phyloP scores from a whole-genome alignment of 106 monocot species.

The Platanthera guangdongensis region DNA sequence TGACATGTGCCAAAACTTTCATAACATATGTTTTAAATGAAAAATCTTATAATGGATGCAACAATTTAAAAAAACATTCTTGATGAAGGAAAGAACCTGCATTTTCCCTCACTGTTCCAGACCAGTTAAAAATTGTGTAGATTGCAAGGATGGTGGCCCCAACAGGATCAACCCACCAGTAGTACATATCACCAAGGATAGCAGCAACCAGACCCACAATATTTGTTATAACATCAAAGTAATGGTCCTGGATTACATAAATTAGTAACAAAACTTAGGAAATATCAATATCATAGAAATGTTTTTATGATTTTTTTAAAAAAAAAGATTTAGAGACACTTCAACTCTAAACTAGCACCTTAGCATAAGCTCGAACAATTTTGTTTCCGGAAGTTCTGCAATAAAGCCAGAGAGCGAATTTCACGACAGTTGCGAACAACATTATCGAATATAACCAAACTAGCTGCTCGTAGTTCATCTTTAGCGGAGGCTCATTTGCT shows the following conservation, averaged over 20 bases:
- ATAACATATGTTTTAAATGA: not conserved
- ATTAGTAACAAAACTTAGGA: not conserved
- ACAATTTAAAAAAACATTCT: too few relatives aligned
- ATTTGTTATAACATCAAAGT: conserved; percentile 94
- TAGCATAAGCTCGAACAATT: conserved; percentile 86
- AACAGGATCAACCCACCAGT: conserved; percentile 92
- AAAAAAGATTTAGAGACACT: not conserved
- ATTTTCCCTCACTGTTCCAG: conserved; percentile 83
- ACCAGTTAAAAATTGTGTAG: conserved; percentile 87
- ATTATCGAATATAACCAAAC: conserved; percentile 78
- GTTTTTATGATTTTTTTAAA: not conserved
- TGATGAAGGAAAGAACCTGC: conserved; percentile 31
- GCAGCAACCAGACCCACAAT: conserved; percentile 80
- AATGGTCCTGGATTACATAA: conserved; percentile 61
- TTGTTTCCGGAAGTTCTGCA: conserved; percentile 71
- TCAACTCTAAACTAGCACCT: conserved; percentile 31
- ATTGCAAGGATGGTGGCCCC: conserved; percentile 85
- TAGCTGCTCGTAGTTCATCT: conserved; percentile 44
- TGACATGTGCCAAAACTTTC: not conserved
- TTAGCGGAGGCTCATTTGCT: conserved; percentile 33
- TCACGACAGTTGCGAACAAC: conserved; percentile 71
- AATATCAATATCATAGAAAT: not conserved
- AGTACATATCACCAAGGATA: conserved; percentile 83
- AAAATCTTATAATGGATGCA: not conserved
- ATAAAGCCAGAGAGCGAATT: conserved; percentile 82